phyloP scores from a whole-genome alignment of 2,329 filamentous ascomycete species.

The Mycosphaerella arachidis region DNA sequence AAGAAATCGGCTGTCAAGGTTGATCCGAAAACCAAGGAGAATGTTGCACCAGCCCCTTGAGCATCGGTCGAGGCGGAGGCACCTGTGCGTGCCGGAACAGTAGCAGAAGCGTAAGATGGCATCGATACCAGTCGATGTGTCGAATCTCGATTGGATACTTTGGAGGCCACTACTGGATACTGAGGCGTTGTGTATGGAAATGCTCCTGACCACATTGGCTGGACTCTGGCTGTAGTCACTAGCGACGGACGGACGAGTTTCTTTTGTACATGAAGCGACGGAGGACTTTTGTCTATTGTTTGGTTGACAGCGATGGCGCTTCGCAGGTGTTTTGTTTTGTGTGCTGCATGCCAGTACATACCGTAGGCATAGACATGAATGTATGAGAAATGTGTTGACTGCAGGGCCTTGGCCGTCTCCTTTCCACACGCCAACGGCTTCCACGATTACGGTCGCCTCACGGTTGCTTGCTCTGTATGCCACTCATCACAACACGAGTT shows the following conservation, averaged over 20 bases:
- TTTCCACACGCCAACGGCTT: too few species aligned
- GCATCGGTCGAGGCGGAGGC: background rate
- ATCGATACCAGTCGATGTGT: background rate
- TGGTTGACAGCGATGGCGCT: background rate
- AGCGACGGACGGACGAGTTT: background rate
- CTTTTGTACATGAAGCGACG: background rate
- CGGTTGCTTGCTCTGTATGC: too few species aligned
- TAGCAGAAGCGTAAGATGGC: background rate
- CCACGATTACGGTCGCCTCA: too few species aligned
- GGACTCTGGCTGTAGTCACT: background rate
- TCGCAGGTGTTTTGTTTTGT: background rate
- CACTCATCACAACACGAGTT: too few species aligned
- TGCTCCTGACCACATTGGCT: too few species aligned
- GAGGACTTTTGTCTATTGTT: background rate
- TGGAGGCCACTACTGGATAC: too few species aligned
- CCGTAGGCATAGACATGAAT: background rate
- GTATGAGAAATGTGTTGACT: background rate
- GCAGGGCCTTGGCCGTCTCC: too few species aligned
- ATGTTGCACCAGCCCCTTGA: background rate
- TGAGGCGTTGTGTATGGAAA: too few species aligned
- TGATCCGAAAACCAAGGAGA: background rate
- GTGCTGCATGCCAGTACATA: background rate
- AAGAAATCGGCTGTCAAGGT: conserved; percentile 26
- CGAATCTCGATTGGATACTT: background rate
- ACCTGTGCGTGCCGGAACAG: background rate